Evolutionary conservation across 225 moss, liverwort and hornwort genomes (phyloP), one percentile per base, ranked within the genome.

Genomic region (Marchantia paleacea): DNA sequence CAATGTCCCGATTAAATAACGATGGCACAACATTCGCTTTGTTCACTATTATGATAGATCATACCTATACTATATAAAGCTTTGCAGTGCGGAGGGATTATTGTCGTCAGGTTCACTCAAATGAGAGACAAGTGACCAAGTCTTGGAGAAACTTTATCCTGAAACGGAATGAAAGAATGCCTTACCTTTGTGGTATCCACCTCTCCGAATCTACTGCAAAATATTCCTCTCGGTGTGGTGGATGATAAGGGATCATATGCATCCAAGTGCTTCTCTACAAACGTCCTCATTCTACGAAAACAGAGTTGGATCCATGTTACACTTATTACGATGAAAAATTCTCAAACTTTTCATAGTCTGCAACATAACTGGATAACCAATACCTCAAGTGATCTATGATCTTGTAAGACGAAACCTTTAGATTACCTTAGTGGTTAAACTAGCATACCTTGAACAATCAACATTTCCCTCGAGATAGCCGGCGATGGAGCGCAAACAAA

Each of bases 201-300:
- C 81, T 90, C 88, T 72, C 78, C 85, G 72, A 79, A 57, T 55
- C 75, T 85, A 73, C 73, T 85, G 79, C 87, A 91, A 58, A 90
- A 94, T 73, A 93, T 88, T 51, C 93, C 93, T 90, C 90, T 86
- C 25, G 95, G 92, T 63, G 85, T 85, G 49, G 90, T 92, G 78
- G 84, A 87, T 78, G 85, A 84, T 10, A 86, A 12, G 24, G 92
- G 90, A 85, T 95, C 92, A 83, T 87, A 92, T 48, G 87, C 84
- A 79, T 92, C 87, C 85, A 95, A 64, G 75, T 90, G 87, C 79
- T 85, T 84, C 61, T 92, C 93, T 79, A 90, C 82, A 69, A 92
- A 83, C 18, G 69, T 62, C 82, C 92, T 92, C 87, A 93, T 84
- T 84, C 93, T 95, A 58, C 75, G 81, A 28, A 68, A 55, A 63